phyloP scores from a whole-genome alignment of 352 stramenopile genomes.

The Phytophthora kernoviae region DNA sequence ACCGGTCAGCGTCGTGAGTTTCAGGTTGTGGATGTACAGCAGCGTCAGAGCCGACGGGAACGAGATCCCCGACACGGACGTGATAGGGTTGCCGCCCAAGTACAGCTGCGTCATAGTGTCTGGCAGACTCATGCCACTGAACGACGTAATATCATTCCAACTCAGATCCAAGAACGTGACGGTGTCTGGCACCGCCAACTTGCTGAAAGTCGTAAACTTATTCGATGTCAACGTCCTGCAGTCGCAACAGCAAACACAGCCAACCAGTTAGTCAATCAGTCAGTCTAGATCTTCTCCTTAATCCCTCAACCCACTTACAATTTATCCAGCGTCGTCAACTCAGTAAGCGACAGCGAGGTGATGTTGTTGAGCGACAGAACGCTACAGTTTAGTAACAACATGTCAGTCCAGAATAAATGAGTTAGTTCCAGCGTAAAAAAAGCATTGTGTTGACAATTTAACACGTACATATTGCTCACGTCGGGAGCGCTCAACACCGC shows the following conservation, averaged over 20 bases:
- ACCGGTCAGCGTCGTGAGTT: constrained; percentile 46
- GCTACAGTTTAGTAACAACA: constrained; percentile 27
- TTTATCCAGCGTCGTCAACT: constrained; percentile 40
- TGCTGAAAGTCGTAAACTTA: constrained; percentile 43
- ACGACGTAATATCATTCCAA: constrained; percentile 67
- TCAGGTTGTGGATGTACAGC: constrained; percentile 75
- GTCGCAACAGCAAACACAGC: background rate
- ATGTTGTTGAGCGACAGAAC: constrained; percentile 63
- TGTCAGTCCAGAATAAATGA: constrained; percentile 7
- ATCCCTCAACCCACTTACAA: constrained; percentile 30
- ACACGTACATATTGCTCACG: constrained; percentile 47
- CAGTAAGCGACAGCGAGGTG: constrained; percentile 34
- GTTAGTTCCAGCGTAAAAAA: constrained; percentile 3
- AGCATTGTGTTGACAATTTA: background rate
- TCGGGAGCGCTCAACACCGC: constrained; percentile 53
- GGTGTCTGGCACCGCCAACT: constrained; percentile 42
- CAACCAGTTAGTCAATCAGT: background rate
- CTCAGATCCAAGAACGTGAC: constrained; percentile 63
- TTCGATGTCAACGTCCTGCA: constrained; percentile 61
- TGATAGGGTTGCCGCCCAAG: constrained; percentile 70
- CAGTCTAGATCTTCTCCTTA: background rate
- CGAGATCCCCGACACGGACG: constrained; percentile 49
- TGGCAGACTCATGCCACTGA: constrained; percentile 63
- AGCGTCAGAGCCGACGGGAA: constrained; percentile 59
- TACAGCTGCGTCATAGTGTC: constrained; percentile 56